Evolutionary conservation across 2,329 filamentous ascomycete genomes (phyloP).

Genomic region (Sphaerulina musiva): DNA sequence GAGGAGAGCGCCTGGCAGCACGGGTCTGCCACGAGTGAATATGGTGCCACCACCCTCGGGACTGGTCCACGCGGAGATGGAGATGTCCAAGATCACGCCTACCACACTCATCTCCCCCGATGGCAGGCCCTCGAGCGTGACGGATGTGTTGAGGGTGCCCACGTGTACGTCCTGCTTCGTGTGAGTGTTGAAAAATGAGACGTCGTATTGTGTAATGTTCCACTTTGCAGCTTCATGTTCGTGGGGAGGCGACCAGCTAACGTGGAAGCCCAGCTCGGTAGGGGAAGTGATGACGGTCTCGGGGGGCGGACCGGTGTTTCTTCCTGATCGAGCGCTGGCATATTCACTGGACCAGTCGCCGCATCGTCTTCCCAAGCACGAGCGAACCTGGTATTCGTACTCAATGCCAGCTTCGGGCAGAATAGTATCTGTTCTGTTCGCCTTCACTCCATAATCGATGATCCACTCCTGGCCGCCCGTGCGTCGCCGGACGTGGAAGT

Average conservation of each 20-base stretch:
- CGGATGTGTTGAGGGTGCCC: conserved; percentile 1
- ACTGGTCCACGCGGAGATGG: conserved; percentile 1
- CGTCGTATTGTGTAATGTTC: conserved; percentile 9
- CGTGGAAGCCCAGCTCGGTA: conserved; percentile 5
- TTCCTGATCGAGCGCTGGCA: conserved; percentile 6
- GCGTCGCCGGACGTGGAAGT: conserved; percentile 7
- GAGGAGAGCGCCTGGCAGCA: conserved; percentile 1
- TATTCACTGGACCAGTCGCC: conserved; percentile 5
- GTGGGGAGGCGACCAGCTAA: conserved; percentile 5
- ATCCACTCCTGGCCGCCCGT: conserved; percentile 1
- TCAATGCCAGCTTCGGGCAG: conserved; percentile 5
- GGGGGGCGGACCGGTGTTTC: conserved; percentile 7
- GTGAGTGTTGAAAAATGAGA: neutral
- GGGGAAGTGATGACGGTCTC: conserved; percentile 1
- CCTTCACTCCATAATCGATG: neutral
- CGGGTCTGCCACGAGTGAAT: neutral
- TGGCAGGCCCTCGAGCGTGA: neutral
- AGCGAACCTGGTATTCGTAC: conserved; percentile 13
- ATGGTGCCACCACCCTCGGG: conserved; percentile 1
- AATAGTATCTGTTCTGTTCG: conserved; percentile 7
- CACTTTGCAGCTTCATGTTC: conserved; percentile 1
- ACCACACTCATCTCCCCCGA: conserved; percentile 9
- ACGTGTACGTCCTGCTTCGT: neutral
- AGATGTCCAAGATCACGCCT: neutral
- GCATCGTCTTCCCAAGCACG: conserved; percentile 7